These are phyloP conservation scores for Raphanus hybrid DNA, from an alignment of 441 rosid genomes.

Conservation along the genomic window DNA sequence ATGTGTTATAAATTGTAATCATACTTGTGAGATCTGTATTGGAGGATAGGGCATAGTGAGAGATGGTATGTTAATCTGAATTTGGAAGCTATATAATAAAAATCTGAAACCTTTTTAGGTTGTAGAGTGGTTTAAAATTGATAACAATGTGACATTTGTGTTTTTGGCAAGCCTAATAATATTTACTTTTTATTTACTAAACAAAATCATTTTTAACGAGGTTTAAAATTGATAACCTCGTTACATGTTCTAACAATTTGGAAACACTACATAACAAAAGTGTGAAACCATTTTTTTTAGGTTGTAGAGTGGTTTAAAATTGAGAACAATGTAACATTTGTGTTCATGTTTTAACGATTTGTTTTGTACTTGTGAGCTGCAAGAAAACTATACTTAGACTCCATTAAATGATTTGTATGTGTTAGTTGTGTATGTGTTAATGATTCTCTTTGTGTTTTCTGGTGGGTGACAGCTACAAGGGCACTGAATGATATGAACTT, in stretches of 20 bases:
- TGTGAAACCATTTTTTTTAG: constrained; percentile 8
- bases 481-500: constrained; percentile 65
- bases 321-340: constrained; percentile 1
- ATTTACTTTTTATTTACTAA: background rate
- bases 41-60: background rate
- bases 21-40: constrained; percentile 12
- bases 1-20: background rate
- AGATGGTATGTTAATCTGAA: constrained; percentile 2
- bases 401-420: background rate
- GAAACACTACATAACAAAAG: background rate
- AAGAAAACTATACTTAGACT: background rate
- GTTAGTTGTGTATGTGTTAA: constrained; percentile 1
- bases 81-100: background rate
- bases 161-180: background rate
- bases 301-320: constrained; percentile 1
- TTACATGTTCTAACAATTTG: background rate
- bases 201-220: background rate
- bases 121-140: constrained; percentile 5
- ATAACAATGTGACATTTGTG: constrained; percentile 1
- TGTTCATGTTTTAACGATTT: background rate
- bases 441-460: background rate
- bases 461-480: constrained; percentile 55
- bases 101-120: constrained; percentile 5
- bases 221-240: too few species aligned
- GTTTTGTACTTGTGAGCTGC: background rate